Base-by-base conservation (phyloP, 305 asterid genomes). In the Withania somnifera region DNA sequence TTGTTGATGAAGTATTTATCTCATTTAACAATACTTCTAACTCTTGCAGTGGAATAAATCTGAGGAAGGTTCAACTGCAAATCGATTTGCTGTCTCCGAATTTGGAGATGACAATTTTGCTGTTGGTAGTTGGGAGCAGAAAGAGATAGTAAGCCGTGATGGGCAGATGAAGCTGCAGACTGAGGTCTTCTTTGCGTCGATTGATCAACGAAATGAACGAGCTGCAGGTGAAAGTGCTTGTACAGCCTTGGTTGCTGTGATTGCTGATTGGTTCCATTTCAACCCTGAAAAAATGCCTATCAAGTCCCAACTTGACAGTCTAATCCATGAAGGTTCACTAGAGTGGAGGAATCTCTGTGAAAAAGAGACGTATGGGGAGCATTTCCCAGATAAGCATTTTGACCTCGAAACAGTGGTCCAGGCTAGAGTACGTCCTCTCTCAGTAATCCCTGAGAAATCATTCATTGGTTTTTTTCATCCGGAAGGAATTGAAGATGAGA, bases 191-290 rank as follows among this genome's bases (percentile, higher is more conserved):
- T 93, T 90, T 45, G 94, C 97, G 81, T 90, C 98, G 10, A 93
- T 93, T 53, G 98, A 93, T 84, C 98, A 93, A 79, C 89, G 97
- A 77, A 90, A 88, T 20, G 97, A 91, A 80, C 90, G 87, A 13
- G 98, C 97, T 50, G 94, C 95, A 0, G 98, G 98, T 26, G 98
- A 92, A 79, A 91, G 98, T 42, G 98, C 98, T 0, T 93, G 98
- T 58, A 89, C 98, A 4, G 91, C 95, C 76, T 90, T 93, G 15
- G 98, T 92, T 51, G 95, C 98, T 17, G 95, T 88, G 82, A 88
- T 93, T 11, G 97, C 98, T 3, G 87, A 92, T 78, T 93, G 95
- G 95, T 85, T 93, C 50, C 93, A 90, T 7, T 83, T 87, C 66
- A 92, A 90, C 86, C 73, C 36, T 11, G 76, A 85, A 4, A 88